These are phyloP conservation scores for Trichoderma sp. DNA, from an alignment of 2,329 filamentous ascomycete genomes.

Conservation along the genomic window DNA sequence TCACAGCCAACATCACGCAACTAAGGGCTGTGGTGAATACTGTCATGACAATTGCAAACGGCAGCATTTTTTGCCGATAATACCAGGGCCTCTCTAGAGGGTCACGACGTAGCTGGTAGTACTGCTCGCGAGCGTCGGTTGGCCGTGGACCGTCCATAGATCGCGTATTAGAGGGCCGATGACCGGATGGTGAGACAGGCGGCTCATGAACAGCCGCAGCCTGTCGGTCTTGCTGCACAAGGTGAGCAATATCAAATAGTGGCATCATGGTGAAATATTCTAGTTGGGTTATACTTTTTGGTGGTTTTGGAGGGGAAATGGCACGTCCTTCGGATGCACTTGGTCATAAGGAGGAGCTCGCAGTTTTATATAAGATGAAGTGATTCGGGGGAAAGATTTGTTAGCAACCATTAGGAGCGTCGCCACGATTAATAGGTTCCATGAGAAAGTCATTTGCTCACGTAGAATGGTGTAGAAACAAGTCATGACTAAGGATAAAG, in stretches of 20 bases:
- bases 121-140: not conserved
- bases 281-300: not conserved
- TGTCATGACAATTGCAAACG: slow-evolving; percentile 2
- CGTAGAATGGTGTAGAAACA: not conserved
- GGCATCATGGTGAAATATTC: not conserved
- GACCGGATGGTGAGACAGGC: not conserved
- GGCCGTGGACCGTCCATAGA: not conserved
- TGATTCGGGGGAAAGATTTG: not conserved
- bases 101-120: not conserved
- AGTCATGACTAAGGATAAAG: not conserved
- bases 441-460: not conserved
- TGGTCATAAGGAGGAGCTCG: not conserved
- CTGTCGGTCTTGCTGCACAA: not conserved
- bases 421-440: not conserved
- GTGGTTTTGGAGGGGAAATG: too few species aligned
- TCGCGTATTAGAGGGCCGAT: not conserved
- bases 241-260: not conserved
- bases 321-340: not conserved
- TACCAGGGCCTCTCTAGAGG: slow-evolving; percentile 1
- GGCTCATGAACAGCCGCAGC: not conserved
- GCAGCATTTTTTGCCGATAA: slow-evolving; percentile 4
- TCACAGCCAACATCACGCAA: slow-evolving; percentile 2
- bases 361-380: not conserved
- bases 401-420: not conserved
- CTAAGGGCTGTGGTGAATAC: not conserved